These are phyloP conservation scores for Ulmus americana DNA, from an alignment of 331 rosid species.

Conservation along the genomic window DNA sequence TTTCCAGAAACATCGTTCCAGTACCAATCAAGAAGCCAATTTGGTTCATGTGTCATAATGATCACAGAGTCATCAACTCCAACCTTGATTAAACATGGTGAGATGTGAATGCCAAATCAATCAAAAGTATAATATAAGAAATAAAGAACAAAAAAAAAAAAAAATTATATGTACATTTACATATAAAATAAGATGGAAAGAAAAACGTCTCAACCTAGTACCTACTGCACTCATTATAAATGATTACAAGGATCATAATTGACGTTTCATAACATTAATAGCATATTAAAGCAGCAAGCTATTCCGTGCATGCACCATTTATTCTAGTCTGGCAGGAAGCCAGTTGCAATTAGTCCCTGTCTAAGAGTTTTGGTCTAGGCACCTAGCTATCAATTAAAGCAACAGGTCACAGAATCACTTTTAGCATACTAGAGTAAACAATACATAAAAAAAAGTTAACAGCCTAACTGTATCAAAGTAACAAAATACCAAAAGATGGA, in stretches of 20 bases:
- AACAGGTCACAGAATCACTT: background rate
- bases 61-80: conserved; percentile 75
- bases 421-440: background rate
- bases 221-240: background rate
- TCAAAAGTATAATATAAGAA: background rate
- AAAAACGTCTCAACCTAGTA: no score
- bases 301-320: background rate
- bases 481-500: conserved; percentile 8
- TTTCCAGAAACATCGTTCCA: conserved; percentile 78
- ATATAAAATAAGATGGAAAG: background rate
- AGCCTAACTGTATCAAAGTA: background rate
- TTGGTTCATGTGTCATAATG: conserved; percentile 86
- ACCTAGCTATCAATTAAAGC: no score
- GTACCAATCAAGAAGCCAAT: conserved; percentile 94
- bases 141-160: background rate
- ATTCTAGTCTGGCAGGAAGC: background rate
- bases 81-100: conserved; percentile 45
- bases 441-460: background rate
- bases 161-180: background rate
- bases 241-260: background rate
- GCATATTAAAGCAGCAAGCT: background rate
- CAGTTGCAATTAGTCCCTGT: background rate
- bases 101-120: conserved; percentile 20
- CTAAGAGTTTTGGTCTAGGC: background rate
- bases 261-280: background rate